Conservation (phyloP, 2,329 filamentous ascomycete genomes). For the Venturia nashicola region DNA sequence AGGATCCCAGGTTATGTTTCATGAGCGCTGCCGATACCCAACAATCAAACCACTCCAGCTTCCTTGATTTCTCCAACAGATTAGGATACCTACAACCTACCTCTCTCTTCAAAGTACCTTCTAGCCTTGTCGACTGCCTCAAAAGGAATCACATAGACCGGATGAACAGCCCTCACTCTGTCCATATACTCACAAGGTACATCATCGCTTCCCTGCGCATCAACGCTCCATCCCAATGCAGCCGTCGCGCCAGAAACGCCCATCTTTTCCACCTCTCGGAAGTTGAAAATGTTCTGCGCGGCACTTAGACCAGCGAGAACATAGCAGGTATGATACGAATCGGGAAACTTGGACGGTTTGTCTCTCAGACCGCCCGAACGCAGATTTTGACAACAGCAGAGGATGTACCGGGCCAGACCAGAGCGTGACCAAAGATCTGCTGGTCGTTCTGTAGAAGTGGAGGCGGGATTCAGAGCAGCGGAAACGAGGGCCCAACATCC, state of each 20-base stretch:
- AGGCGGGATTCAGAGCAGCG: slow-evolving; percentile 38
- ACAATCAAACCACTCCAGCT: too few relatives aligned
- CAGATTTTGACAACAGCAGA: slow-evolving; percentile 72
- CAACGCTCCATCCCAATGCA: slow-evolving; percentile 8
- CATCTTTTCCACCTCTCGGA: slow-evolving; percentile 16
- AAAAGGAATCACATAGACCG: slow-evolving; percentile 74
- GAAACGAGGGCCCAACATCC: slow-evolving; percentile 88
- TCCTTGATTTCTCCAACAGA: neutral
- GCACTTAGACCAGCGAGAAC: slow-evolving; percentile 76
- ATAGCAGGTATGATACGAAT: slow-evolving; percentile 91
- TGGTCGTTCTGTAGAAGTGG: slow-evolving; percentile 11
- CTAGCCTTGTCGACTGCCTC: slow-evolving; percentile 52
- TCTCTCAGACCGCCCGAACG: slow-evolving; percentile 74
- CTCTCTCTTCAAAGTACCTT: slow-evolving; percentile 50
- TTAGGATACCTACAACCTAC: slow-evolving; percentile 35
- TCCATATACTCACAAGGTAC: slow-evolving; percentile 58
- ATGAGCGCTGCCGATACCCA: too few relatives aligned
- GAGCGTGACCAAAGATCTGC: slow-evolving; percentile 64
- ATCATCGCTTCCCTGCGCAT: slow-evolving; percentile 33
- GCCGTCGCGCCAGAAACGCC: slow-evolving; percentile 10
- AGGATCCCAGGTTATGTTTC: too few relatives aligned
- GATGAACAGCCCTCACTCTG: slow-evolving; percentile 59
- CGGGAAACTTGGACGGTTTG: slow-evolving; percentile 82
- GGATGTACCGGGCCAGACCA: slow-evolving; percentile 77
- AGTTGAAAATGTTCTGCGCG: slow-evolving; percentile 55